Evolutionary conservation across 768 basidiomycete species (phyloP).

Genomic region (Boletus subcaerulescens): DNA sequence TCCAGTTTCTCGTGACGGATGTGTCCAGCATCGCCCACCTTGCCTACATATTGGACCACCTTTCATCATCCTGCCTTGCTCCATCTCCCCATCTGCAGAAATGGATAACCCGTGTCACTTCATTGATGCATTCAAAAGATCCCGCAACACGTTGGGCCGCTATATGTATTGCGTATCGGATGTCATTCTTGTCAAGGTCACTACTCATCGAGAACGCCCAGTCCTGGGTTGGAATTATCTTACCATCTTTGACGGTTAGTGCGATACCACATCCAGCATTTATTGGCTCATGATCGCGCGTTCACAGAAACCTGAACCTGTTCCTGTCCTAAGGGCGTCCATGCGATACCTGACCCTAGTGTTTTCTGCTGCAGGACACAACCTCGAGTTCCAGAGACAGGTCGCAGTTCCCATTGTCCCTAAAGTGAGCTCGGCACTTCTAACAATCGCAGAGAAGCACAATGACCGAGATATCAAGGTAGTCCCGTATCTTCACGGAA

Average conservation of each 20-base stretch:
- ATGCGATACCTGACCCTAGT: constrained; percentile 63
- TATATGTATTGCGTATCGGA: constrained; percentile 68
- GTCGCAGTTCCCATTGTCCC: constrained; percentile 66
- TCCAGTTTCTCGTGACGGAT: constrained; percentile 73
- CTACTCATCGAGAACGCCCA: constrained; percentile 70
- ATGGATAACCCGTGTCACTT: constrained; percentile 72
- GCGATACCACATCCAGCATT: constrained; percentile 16
- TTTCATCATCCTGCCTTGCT: constrained; percentile 50
- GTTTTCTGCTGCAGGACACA: constrained; percentile 55
- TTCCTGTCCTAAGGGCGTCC: constrained; percentile 56
- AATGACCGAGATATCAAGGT: constrained; percentile 56
- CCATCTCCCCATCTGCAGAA: constrained; percentile 69
- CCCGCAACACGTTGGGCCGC: constrained; percentile 79
- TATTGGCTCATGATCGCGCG: constrained; percentile 13
- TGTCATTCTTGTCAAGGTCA: constrained; percentile 52
- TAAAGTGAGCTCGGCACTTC: constrained; percentile 62
- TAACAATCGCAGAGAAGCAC: constrained; percentile 53
- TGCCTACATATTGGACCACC: constrained; percentile 53
- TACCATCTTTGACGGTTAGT: constrained; percentile 73
- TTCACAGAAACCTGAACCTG: constrained; percentile 64
- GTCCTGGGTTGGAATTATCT: constrained; percentile 62
- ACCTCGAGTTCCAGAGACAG: constrained; percentile 83
- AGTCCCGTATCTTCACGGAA: constrained; percentile 1
- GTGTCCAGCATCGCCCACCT: constrained; percentile 55
- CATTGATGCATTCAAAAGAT: constrained; percentile 75